Base-by-base conservation (phyloP, 202 grass and related monocot species). In the Brachypodium distachyon region DNA sequence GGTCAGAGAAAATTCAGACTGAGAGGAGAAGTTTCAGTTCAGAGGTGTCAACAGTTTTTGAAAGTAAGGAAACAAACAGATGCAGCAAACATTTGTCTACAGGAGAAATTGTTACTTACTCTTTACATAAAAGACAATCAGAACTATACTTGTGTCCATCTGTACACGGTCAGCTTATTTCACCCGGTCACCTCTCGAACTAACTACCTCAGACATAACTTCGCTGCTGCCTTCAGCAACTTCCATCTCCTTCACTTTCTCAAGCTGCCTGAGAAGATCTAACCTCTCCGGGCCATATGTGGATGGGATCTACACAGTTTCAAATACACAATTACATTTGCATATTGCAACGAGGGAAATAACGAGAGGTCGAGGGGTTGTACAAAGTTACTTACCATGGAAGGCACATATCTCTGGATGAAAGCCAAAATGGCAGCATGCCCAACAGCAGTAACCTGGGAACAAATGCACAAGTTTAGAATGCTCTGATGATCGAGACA, bases 381-480 rank as follows among this genome's bases (percentile, higher is more conserved):
- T 26, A 73, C 42, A 75, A 75, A 28, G 37, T 29, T 39, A 89
- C 90, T 55, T 76, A 99, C 96, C 87, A 99, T 87, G 34, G 90
- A 85, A 81, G 96, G 96, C 81, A 96, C 81, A 61, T 99, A 99
- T 99, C 90, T 96, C 84, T 93, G 96, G 70, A 99, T 99, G 68
- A 99, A 96, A 73, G 96, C 96, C 74, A 99, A 83, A 52, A 99
- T 99, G 79, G 96, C 96, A 84, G 96, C 96, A 90, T 99, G 96
- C 29, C 96, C 96, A 50, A 99, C 85, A 78, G 96, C 92, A 28
- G 96, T 96, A 74, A 99, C 78, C 96, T 99, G 85, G 55, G 31
- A 81, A 80, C 32, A 72, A 59, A 79, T 31, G 33, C 9, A 67
- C 38, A 63, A 66, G 64, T 70, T 80, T 68, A 78, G 21, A 48